Evolutionary conservation across 495 filamentous ascomycete species (phyloP), one percentile per base, ranked within the genome.

Genomic region (Xylaria longipes): DNA sequence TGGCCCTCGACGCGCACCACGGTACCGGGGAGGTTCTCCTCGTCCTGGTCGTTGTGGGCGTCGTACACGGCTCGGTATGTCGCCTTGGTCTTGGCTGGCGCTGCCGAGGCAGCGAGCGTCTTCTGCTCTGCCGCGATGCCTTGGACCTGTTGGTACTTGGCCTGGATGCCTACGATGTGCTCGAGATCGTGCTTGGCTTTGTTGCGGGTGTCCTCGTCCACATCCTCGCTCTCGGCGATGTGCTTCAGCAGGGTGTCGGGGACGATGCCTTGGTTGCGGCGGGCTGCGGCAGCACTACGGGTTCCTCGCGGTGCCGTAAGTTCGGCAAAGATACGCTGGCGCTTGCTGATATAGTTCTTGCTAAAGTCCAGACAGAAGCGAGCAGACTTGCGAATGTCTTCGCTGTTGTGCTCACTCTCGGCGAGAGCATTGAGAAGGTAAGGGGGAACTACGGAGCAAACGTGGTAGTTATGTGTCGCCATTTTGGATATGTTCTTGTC

Each of bases 11-110:
- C 75, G 9, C 82, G 79, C 14, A 82, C 39, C 20, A 81, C 67
- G 15, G 72, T 75, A 15, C 82, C 82, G 12, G 82, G 82, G 1
- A 84, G 76, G 6, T 79, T 12, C 3, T 65, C 64, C 67, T 84
- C 81, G 64, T 82, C 71, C 9, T 73, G 63, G 65, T 72, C 71
- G 45, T 82, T 61, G 22, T 79, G 66, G 37, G 80, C 80, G 41
- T 83, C 76, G 54, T 84, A 83, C 11, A 84, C 77, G 35, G 78
- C 78, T 20, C 82, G 81, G 48, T 82, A 83, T 37, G 78, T 77
- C 63, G 75, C 72, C 62, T 75, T 65, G 17, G 65, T 17, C 22
- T 61, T 72, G 3, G 67, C 46, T 17, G 72, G 29, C 37, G 75
- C 71, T 15, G 70, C 57, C 3, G 72, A 31, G 7, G 72, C 61